These are phyloP conservation scores for Xylaria sp. DNA, from an alignment of 2,329 filamentous ascomycete genomes.

Conservation along the genomic window DNA sequence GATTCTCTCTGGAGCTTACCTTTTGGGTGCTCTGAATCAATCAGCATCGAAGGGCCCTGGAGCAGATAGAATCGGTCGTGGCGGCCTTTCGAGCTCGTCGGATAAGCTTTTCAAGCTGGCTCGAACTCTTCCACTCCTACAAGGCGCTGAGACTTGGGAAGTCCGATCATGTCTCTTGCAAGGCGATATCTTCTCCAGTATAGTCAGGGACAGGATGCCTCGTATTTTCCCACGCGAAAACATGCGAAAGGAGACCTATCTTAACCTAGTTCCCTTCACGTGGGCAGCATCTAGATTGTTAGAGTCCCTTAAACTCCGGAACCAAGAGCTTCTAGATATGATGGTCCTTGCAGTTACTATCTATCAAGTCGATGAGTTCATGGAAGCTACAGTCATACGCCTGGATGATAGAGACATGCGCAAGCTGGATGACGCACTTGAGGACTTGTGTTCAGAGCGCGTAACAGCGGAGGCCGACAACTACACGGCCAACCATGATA, in stretches of 20 bases:
- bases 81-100: background rate
- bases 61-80: background rate
- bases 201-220: background rate
- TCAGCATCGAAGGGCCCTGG: background rate
- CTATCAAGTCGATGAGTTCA: background rate
- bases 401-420: background rate
- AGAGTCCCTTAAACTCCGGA: background rate
- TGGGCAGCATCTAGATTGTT: background rate
- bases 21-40: background rate
- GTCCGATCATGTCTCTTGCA: background rate
- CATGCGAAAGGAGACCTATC: conserved; percentile 2
- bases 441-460: background rate
- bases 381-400: conserved; percentile 1
- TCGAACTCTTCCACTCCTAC: background rate
- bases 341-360: conserved; percentile 6
- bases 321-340: conserved; percentile 2
- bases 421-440: background rate
- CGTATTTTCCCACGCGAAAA: conserved; percentile 1
- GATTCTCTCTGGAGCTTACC: background rate
- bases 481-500: background rate
- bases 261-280: conserved; percentile 1
- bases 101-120: background rate
- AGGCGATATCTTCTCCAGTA: background rate
- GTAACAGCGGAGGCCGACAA: background rate
- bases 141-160: background rate